Base-by-base conservation (phyloP, 768 basidiomycete genomes). In the Tricholoma matsutake region DNA sequence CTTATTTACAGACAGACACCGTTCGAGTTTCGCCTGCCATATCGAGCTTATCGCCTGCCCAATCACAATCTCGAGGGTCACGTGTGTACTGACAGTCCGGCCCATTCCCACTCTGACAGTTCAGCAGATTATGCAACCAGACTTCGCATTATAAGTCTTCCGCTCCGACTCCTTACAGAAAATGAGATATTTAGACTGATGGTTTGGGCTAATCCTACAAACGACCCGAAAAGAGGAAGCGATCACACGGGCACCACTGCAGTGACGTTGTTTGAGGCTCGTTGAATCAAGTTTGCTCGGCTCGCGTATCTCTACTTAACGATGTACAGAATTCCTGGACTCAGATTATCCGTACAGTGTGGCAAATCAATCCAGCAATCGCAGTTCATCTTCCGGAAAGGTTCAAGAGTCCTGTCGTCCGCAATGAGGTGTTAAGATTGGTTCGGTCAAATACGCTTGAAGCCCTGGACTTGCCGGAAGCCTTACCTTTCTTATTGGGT, bases 151-250 rank as follows among this genome's bases (percentile, higher is more conserved):
- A 76, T 90, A 4, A 89, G 89, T 60, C 80, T 83, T 18, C 87
- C 96, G 0, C 77, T 98, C n/a, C 82, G 88, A 20, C 74, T 96
- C 7, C 81, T 98, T 11, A 86, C 94, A 6, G 94, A 96, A 72
- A 95, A 93, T 69, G 97, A 99, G 71, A 86, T 98, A 45, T 86
- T 82, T 67, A 83, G 95, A 14, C 75, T 98, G 45, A 83, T 78
- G 4, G 95, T 98, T 7, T 98, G 97, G 97, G 80, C 80, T 47
- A 98, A 98, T 72, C 92, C 94, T 0, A 81, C 83, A 31, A 90
- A 88, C 61, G 96, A 97, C 63, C 66, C 79, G 4, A 86, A 83
- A 65, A 85, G 88, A 64, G 89, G 89, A 16, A 67, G 72, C 1
- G 89, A 94, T 69, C 77, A 88, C 47, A 66, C 81, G 39, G 81